Percentiles rank a stretch among this genome's conserved stretches.
These are phyloP conservation scores for Coemansia sp. DNA, from an alignment of 192 early-diverging fungal species.

Conservation along the genomic window DNA sequence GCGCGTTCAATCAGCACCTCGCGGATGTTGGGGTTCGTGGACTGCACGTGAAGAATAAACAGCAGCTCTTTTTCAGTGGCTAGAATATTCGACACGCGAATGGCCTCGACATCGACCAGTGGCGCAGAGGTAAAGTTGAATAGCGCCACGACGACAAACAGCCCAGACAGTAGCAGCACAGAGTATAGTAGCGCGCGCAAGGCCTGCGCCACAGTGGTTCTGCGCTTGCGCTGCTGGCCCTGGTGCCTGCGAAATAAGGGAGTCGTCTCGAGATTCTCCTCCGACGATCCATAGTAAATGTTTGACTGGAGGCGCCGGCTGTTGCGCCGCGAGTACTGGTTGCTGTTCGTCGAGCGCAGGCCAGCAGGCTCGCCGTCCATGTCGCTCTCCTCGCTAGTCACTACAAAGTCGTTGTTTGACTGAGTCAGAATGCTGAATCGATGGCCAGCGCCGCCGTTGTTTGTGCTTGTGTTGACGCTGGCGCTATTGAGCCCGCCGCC, in stretches of 20 bases:
- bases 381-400: constrained; percentile 53
- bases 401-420: constrained; percentile 48
- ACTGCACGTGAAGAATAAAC: constrained; percentile 65
- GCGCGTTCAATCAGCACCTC: constrained; percentile 60
- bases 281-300: constrained; percentile 52
- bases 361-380: constrained; percentile 49
- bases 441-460: constrained; percentile 24
- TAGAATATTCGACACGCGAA: constrained; percentile 60
- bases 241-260: constrained; percentile 53
- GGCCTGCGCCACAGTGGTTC: constrained; percentile 19
- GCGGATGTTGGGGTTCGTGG: constrained; percentile 63
- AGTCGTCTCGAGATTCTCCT: constrained; percentile 52
- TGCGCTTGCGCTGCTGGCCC: constrained; percentile 41
- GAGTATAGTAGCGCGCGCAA: constrained; percentile 25
- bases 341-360: constrained; percentile 43
- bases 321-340: constrained; percentile 51
- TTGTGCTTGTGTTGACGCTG: constrained; percentile 27
- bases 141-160: constrained; percentile 46
- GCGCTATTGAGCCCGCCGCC: constrained; percentile 2
- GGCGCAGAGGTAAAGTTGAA: constrained; percentile 57
- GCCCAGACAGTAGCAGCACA: constrained; percentile 22
- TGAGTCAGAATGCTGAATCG: constrained; percentile 55
- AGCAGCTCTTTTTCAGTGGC: constrained; percentile 72
- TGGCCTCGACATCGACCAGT: constrained; percentile 52
- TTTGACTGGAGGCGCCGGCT: constrained; percentile 46